These are phyloP conservation scores for Plenodomus biglobosus DNA, from an alignment of 2,329 filamentous ascomycete genomes.

Conservation along the genomic window DNA sequence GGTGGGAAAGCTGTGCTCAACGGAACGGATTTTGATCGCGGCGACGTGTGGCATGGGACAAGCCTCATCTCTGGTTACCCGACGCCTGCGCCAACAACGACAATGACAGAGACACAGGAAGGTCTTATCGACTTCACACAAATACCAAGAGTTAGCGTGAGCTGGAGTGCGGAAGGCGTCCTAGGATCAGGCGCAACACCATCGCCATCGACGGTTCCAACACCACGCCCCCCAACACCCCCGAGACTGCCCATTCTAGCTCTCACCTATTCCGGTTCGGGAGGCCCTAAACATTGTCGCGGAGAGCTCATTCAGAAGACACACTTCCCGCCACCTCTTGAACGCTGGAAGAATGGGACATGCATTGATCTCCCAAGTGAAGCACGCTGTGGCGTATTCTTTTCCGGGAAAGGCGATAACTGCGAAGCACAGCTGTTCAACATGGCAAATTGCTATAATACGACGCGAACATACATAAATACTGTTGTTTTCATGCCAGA, in stretches of 20 bases:
- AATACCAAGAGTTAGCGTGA: slow-evolving; percentile 15
- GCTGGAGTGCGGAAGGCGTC: slow-evolving; percentile 25
- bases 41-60: slow-evolving; percentile 28
- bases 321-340: slow-evolving; percentile 25
- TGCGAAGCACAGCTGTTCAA: slow-evolving; percentile 42
- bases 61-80: slow-evolving; percentile 14
- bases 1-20: slow-evolving; percentile 30
- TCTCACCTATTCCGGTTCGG: slow-evolving; percentile 35
- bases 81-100: slow-evolving; percentile 9
- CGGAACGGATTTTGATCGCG: slow-evolving; percentile 33
- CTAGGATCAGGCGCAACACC: slow-evolving; percentile 24
- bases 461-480: slow-evolving; percentile 32
- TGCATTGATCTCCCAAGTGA: slow-evolving; percentile 36
- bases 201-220: slow-evolving; percentile 8
- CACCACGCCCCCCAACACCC: slow-evolving; percentile 11
- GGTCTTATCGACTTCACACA: slow-evolving; percentile 29
- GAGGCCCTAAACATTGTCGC: slow-evolving; percentile 41
- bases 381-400: slow-evolving; percentile 40
- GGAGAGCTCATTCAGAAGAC: slow-evolving; percentile 33
- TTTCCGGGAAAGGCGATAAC: slow-evolving; percentile 36
- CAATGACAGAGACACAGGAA: slow-evolving; percentile 22
- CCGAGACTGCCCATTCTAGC: slow-evolving; percentile 35
- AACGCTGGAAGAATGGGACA: slow-evolving; percentile 32
- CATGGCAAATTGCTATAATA: slow-evolving; percentile 32
- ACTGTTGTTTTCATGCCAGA: slow-evolving; percentile 43